phyloP scores from a whole-genome alignment of 306 rosid genomes.

The Rosa lucieae region DNA sequence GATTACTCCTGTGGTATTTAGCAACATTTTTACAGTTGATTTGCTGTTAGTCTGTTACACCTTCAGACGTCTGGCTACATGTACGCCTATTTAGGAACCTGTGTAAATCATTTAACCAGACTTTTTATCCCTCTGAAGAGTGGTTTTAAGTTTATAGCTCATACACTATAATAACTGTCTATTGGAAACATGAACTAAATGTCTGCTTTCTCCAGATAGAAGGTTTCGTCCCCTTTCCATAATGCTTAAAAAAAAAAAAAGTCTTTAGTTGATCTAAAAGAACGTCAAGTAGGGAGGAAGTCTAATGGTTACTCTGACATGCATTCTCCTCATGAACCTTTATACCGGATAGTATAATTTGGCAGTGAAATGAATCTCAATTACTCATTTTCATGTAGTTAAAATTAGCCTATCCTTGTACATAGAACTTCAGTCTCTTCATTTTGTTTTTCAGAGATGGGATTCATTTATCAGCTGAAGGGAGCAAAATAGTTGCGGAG shows the following conservation, averaged over 20 bases:
- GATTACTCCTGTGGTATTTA: not conserved
- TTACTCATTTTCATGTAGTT: not conserved
- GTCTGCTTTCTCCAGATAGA: not conserved
- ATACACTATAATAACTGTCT: not conserved
- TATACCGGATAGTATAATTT: not conserved
- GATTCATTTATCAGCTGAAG: slow-evolving; percentile 84
- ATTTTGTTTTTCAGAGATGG: slow-evolving; percentile 64
- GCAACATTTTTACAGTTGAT: not conserved
- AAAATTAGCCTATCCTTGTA: not conserved
- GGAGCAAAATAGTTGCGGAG: slow-evolving; percentile 79
- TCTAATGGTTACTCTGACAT: not conserved
- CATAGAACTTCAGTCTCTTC: not conserved
- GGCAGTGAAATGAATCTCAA: not conserved
- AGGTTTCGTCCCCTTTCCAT: not conserved
- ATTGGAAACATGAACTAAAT: not conserved
- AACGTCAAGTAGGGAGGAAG: no score
- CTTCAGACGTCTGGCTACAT: not conserved
- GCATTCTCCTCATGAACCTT: not conserved
- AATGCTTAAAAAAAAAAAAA: not conserved
- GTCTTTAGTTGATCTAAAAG: no score
- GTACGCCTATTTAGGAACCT: not conserved
- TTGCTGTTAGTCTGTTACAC: not conserved
- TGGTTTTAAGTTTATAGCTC: not conserved
- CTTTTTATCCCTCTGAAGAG: not conserved
- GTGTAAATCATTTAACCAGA: not conserved